phyloP scores from a whole-genome alignment of 768 basidiomycete genomes.

The Ramaria sp. region DNA sequence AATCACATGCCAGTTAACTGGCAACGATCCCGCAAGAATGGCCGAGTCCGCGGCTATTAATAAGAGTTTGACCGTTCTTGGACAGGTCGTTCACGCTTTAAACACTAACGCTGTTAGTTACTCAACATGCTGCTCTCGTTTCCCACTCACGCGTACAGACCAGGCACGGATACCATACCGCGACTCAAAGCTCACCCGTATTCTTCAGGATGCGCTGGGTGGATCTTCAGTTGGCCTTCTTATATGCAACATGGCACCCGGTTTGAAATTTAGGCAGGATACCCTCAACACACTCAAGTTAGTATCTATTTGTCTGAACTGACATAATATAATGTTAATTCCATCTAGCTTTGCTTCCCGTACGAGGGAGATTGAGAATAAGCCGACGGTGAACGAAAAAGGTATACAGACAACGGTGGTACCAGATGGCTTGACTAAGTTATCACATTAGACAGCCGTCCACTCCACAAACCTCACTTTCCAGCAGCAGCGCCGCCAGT shows the following conservation, averaged over 20 bases:
- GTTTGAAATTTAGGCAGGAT: slow-evolving; percentile 71
- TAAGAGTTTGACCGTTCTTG: slow-evolving; percentile 76
- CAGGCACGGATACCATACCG: slow-evolving; percentile 80
- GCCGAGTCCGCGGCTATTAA: slow-evolving; percentile 85
- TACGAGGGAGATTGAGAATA: slow-evolving; percentile 82
- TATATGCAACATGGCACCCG: slow-evolving; percentile 83
- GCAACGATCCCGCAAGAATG: slow-evolving; percentile 81
- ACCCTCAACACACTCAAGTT: slow-evolving; percentile 89
- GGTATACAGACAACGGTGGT: slow-evolving; percentile 30
- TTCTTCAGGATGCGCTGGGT: slow-evolving; percentile 84
- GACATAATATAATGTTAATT: not conserved
- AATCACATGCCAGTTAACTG: slow-evolving; percentile 44
- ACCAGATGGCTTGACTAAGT: not conserved
- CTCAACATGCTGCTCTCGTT: not conserved
- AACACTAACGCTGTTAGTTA: slow-evolving; percentile 23
- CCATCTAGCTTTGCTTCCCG: slow-evolving; percentile 58
- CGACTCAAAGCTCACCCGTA: slow-evolving; percentile 80
- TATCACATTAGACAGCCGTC: slow-evolving; percentile 39
- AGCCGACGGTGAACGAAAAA: slow-evolving; percentile 65
- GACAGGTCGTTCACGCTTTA: slow-evolving; percentile 80
- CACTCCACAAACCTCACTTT: slow-evolving; percentile 50
- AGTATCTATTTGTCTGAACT: slow-evolving; percentile 11
- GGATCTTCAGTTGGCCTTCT: slow-evolving; percentile 70
- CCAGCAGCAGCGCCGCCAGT: slow-evolving; percentile 46
- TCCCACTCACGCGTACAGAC: not conserved